These are phyloP conservation scores for Linderniella brevidens DNA, from an alignment of 257 asterid species.

Conservation along the genomic window DNA sequence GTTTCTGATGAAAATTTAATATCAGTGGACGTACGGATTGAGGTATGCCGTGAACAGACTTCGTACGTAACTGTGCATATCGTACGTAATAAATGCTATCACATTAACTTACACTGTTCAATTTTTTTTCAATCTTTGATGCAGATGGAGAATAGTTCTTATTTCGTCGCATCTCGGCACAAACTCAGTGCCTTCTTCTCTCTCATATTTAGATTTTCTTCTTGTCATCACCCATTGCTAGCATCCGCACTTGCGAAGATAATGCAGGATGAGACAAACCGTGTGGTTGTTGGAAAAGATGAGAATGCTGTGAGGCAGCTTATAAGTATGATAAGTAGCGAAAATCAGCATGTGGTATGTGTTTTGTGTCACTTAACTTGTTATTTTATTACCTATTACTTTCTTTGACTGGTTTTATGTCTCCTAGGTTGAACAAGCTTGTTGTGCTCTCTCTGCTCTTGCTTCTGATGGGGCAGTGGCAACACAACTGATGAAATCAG, in stretches of 20 bases:
- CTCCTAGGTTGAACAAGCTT: slow-evolving; percentile 88
- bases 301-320: slow-evolving; percentile 97
- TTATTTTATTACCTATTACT: slow-evolving; percentile 11
- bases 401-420: slow-evolving; percentile 12
- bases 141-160: slow-evolving; percentile 95
- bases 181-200: slow-evolving; percentile 97
- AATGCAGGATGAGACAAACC: slow-evolving; percentile 91
- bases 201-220: slow-evolving; percentile 95
- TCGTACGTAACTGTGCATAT: slow-evolving; percentile 11
- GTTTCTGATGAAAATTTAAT: slow-evolving; percentile 86
- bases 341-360: slow-evolving; percentile 92
- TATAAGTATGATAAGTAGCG: slow-evolving; percentile 98
- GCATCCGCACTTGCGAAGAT: slow-evolving; percentile 97
- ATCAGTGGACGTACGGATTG: slow-evolving; percentile 84
- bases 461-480: slow-evolving; percentile 89
- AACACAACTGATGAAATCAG: slow-evolving; percentile 79
- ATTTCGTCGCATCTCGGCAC: slow-evolving; percentile 87
- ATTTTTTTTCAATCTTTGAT: slow-evolving; percentile 13
- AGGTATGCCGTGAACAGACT: slow-evolving; percentile 36
- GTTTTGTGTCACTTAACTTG: slow-evolving; percentile 8
- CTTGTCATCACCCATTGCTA: slow-evolving; percentile 96
- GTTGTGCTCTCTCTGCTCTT: slow-evolving; percentile 86
- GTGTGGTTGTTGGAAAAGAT: slow-evolving; percentile 90
- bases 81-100: slow-evolving; percentile 11
- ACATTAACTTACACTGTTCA: background rate